phyloP scores from a whole-genome alignment of 148 eudicot genomes.

The Camellia lanceoleosa region DNA sequence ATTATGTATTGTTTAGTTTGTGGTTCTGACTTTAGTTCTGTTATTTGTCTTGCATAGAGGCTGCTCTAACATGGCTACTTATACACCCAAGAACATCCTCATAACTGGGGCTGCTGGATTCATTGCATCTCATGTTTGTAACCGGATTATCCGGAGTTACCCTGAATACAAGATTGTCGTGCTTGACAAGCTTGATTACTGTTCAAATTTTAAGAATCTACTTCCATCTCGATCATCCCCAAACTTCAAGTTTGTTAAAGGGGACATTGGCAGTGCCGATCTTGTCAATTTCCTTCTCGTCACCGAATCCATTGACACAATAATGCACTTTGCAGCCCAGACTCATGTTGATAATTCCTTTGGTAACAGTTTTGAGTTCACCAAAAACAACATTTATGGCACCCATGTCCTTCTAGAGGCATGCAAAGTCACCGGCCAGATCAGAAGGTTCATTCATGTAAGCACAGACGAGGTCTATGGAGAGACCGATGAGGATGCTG shows the following conservation, averaged over 20 bases:
- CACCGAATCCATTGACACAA: conserved; percentile 69
- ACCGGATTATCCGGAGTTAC: conserved; percentile 55
- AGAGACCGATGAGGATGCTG: conserved; percentile 79
- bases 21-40: not conserved
- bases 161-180: conserved; percentile 69
- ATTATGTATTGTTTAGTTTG: not conserved
- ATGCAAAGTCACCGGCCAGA: conserved; percentile 67
- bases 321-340: conserved; percentile 88
- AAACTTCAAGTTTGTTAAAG: conserved; percentile 72
- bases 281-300: conserved; percentile 61
- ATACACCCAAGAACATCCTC: conserved; percentile 71
- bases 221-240: conserved; percentile 57
- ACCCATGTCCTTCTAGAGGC: conserved; percentile 83
- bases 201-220: conserved; percentile 65
- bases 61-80: conserved; percentile 36
- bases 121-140: conserved; percentile 80
- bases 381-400: conserved; percentile 73
- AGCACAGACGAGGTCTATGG: conserved; percentile 93
- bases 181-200: conserved; percentile 81
- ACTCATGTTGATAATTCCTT: conserved; percentile 85
- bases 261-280: conserved; percentile 73
- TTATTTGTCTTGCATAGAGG: conserved; percentile 16
- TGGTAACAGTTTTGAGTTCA: conserved; percentile 82
- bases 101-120: conserved; percentile 88
- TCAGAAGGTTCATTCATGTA: conserved; percentile 76